Conservation (phyloP, 352 stramenopile species). For the Phytophthora pluvialis region DNA sequence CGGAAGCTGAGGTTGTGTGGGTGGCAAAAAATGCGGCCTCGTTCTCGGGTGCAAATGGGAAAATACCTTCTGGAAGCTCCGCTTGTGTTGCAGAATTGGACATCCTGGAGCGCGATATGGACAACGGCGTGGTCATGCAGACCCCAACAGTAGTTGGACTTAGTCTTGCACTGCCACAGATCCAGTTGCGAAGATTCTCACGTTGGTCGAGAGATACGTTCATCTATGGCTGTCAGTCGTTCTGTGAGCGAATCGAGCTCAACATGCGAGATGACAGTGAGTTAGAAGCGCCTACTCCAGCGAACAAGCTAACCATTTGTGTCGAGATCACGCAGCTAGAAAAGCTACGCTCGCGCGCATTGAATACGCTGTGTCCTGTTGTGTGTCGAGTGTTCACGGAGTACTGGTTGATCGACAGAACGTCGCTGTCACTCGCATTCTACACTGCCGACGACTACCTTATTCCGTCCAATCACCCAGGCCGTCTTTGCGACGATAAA, state of each 20-base stretch:
- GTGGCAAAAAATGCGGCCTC: conserved; percentile 70
- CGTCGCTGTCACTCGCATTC: conserved; percentile 71
- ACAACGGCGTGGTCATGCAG: conserved; percentile 42
- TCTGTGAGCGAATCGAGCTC: conserved; percentile 76
- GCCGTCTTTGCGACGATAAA: conserved; percentile 35
- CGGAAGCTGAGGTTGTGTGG: conserved; percentile 64
- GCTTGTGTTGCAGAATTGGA: conserved; percentile 74
- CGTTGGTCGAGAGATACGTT: conserved; percentile 62
- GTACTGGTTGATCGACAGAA: conserved; percentile 88
- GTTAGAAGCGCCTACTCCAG: conserved; percentile 30
- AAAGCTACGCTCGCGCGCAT: conserved; percentile 45
- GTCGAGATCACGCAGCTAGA: conserved; percentile 63
- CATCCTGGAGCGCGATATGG: conserved; percentile 57
- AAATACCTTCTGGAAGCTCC: conserved; percentile 60
- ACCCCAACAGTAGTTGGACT: conserved; percentile 72
- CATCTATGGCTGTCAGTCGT: conserved; percentile 69
- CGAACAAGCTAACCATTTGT: conserved; percentile 68
- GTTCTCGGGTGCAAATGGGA: conserved; percentile 65
- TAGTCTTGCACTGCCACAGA: conserved; percentile 72
- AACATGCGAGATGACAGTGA: conserved; percentile 48
- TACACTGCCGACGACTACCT: conserved; percentile 70
- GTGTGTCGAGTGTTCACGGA: conserved; percentile 80
- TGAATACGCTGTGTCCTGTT: conserved; percentile 64
- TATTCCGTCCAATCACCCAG: conserved; percentile 56
- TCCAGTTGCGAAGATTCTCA: conserved; percentile 61